A percentile compares a stretch with the other conserved stretches of the same genome.
phyloP scores from a whole-genome alignment of 2,329 filamentous ascomycete genomes.

The Xylaria digitata region DNA sequence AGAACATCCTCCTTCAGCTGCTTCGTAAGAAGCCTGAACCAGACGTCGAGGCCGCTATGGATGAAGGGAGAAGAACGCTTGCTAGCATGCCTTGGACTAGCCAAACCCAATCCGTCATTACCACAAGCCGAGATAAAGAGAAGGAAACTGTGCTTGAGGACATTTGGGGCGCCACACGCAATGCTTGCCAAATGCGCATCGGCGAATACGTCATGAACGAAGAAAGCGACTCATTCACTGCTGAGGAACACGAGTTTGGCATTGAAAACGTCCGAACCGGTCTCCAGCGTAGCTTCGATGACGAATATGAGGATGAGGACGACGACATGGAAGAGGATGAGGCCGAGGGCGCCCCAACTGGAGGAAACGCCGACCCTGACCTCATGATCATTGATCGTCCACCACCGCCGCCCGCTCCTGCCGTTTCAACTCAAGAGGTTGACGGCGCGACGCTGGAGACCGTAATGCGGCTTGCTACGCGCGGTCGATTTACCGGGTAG shows the following conservation, averaged over 20 bases:
- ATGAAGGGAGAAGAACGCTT: slow-evolving; percentile 65
- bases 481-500: slow-evolving; percentile 22
- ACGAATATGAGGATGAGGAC: slow-evolving; percentile 65
- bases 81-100: slow-evolving; percentile 29
- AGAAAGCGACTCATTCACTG: slow-evolving; percentile 75
- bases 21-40: slow-evolving; percentile 88
- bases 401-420: slow-evolving; percentile 47
- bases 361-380: slow-evolving; percentile 45
- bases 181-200: slow-evolving; percentile 50
- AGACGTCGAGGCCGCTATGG: slow-evolving; percentile 77
- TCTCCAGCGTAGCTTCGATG: slow-evolving; percentile 66
- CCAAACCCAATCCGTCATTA: too few species aligned
- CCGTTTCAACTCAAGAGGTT: slow-evolving; percentile 42
- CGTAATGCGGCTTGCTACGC: slow-evolving; percentile 43
- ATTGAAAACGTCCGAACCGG: slow-evolving; percentile 79
- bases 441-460: slow-evolving; percentile 45
- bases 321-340: slow-evolving; percentile 61
- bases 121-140: slow-evolving; percentile 49
- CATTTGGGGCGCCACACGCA: slow-evolving; percentile 53
- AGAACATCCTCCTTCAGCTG: slow-evolving; percentile 73
- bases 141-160: slow-evolving; percentile 53
- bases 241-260: slow-evolving; percentile 74
- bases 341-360: slow-evolving; percentile 24
- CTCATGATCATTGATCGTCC: slow-evolving; percentile 49
- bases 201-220: slow-evolving; percentile 56